Conservation (phyloP, 495 filamentous ascomycete species). For the Xylaria sp. region DNA sequence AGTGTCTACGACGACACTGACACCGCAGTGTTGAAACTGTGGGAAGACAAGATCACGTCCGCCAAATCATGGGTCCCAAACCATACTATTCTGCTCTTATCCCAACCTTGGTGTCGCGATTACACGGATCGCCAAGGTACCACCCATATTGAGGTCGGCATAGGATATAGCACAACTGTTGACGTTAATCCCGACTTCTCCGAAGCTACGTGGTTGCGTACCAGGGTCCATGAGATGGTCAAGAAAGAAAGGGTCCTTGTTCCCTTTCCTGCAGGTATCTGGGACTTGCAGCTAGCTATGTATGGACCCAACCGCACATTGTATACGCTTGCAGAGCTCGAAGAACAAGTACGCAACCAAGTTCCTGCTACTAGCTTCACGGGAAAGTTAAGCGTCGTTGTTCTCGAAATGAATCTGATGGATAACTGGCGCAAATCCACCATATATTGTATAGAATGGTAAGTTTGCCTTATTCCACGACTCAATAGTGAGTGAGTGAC, state of each 20-base stretch:
- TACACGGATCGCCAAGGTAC: slow-evolving; percentile 35
- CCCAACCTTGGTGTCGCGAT: slow-evolving; percentile 54
- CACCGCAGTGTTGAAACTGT: slow-evolving; percentile 61
- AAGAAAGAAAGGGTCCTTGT: slow-evolving; percentile 62
- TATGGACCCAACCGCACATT: slow-evolving; percentile 54
- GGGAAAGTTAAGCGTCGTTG: slow-evolving; percentile 65
- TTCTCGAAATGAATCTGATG: slow-evolving; percentile 61
- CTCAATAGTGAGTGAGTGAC: slow-evolving; percentile 9
- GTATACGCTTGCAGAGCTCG: slow-evolving; percentile 66
- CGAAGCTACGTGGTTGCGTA: slow-evolving; percentile 65
- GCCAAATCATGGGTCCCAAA: slow-evolving; percentile 59
- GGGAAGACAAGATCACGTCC: slow-evolving; percentile 56
- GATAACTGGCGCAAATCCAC: slow-evolving; percentile 52
- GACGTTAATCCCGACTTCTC: slow-evolving; percentile 64
- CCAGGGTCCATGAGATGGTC: slow-evolving; percentile 54
- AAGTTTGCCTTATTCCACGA: slow-evolving; percentile 28
- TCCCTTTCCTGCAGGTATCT: slow-evolving; percentile 58
- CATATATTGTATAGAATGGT: slow-evolving; percentile 66
- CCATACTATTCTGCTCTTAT: slow-evolving; percentile 63
- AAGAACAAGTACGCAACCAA: slow-evolving; percentile 57
- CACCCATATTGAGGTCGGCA: slow-evolving; percentile 42
- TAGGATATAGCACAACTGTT: slow-evolving; percentile 56
- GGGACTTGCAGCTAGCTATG: slow-evolving; percentile 57
- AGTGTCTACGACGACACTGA: slow-evolving; percentile 66
- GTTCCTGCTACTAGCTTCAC: slow-evolving; percentile 53